Evolutionary conservation across 352 stramenopile genomes (phyloP).

Genomic region (Thalassiosira livingstoniorum): DNA sequence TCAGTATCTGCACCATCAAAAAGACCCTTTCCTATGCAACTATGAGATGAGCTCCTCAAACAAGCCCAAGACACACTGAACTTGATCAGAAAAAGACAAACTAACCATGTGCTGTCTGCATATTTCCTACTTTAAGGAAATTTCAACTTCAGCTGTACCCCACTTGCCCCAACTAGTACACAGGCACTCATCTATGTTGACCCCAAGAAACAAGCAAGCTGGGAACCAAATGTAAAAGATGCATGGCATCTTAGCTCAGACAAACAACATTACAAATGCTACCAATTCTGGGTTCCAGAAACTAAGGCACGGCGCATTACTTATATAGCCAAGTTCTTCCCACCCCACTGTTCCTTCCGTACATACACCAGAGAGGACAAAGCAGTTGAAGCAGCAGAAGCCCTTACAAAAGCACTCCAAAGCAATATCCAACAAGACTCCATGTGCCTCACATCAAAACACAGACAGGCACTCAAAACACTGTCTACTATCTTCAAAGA

Average conservation of each 20-base stretch:
- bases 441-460: background rate
- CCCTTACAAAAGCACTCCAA: background rate
- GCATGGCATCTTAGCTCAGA: conserved; percentile 56
- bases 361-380: background rate
- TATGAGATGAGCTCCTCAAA: conserved; percentile 1
- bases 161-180: conserved; percentile 23
- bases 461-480: background rate
- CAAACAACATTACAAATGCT: conserved; percentile 60
- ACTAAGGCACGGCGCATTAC: conserved; percentile 28
- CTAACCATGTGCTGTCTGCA: conserved; percentile 20
- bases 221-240: conserved; percentile 21
- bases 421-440: background rate
- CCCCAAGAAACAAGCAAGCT: conserved; percentile 20
- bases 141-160: conserved; percentile 27
- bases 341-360: conserved; percentile 12
- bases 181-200: conserved; percentile 11
- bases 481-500: background rate
- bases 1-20: conserved; percentile 1
- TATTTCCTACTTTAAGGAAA: conserved; percentile 14
- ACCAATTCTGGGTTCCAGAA: conserved; percentile 37
- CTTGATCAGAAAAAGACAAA: conserved; percentile 5
- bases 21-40: conserved; percentile 17
- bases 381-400: background rate
- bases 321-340: conserved; percentile 8
- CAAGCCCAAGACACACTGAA: conserved; percentile 20